Base-by-base conservation (phyloP, 805 yeast genomes). In the Candida coleopterorum region DNA sequence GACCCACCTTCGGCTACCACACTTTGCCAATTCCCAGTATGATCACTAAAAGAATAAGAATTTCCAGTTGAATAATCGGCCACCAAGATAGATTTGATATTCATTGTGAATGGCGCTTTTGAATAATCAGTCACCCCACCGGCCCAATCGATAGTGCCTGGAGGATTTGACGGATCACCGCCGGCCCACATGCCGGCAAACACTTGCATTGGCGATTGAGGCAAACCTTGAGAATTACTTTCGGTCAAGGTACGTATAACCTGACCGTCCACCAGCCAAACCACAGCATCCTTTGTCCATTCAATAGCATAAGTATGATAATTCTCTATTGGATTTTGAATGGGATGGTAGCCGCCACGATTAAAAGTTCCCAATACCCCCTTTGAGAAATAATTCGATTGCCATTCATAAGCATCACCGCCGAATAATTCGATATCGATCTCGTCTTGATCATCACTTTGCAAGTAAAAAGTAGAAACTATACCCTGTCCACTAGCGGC, bases 361-460 rank as follows among this genome's bases (percentile, higher is more conserved):
- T 85, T 86, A 52, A 81, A 86, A 3, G 90, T 77, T 9, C 80
- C 57, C 2, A 85, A 78, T 52, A 80, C 64, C 42, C 96, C 96
- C 56, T 88, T 83, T 25, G 87, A 76, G 64, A 86, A 88, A 58
- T 60, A 89, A 55, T 84, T 84, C 18, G 88, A 70, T 61, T 85
- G 94, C 48, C 83, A 77, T 54, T 85, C 81, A 28, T 75, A 69
- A 18, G 68, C 67, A 53, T 88, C 95, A 32, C 85, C 79, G 14
- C 96, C 96, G 30, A 84, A 68, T 80, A 93, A 83, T 58, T 89
- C 96, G 33, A 84, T 53, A 61, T 89, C 97, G 32, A 89, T 78
- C 61, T 89, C 97, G 60, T 89, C 97, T 45, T 81, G 66, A 50
- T 83, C 95, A 56, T 89, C 96, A 29, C 74, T 64, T 53, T 86